Base-by-base conservation (phyloP, 805 yeast genomes). In the Teunomyces stri region DNA sequence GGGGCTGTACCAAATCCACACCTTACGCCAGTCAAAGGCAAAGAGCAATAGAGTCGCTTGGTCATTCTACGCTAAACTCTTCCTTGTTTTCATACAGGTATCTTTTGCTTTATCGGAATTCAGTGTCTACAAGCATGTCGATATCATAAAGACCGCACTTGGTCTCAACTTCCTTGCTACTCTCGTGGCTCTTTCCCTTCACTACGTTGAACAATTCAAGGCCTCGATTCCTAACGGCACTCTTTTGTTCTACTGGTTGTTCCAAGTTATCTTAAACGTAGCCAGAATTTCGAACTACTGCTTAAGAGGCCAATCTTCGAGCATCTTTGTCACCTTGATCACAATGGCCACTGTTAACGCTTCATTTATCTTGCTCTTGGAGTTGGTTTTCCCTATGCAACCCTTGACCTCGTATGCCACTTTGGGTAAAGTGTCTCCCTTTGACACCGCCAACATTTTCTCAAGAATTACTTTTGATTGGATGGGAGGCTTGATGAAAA, bases 401-500 rank as follows among this genome's bases (percentile, higher is more conserved):
- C 53, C 68, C 41, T 22, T 39, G 33, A 22, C 44, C 10, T 29
- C 41, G 16, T 41, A n/a, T 25, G 21, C 37, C 30, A n/a, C 30
- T 47, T 31, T 36, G 27, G 31, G 38, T 5, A 34, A 54, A 55
- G 40, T 43, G 11, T 51, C 72, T 38, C 86, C 84, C 1, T 67
- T 71, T 36, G 84, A 81, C 53, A 28, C 16, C 3, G 52, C 56
- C 10, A 84, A 91, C 61, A 69, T 90, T 12, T 80, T 92, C 52
- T 85, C 96, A 2, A 73, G 79, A 44, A 70, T 92, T 44, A 84
- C 96, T 0, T 92, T 94, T 64, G 70, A 83, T 22, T 94, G 99
- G 98, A 89, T 94, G 96, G 82, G 89, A 16, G 82, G 79, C 1
- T 70, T 94, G 58, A 89, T 94, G 84, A 79, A 70, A 54, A 80